Evolutionary conservation across 2,329 filamentous ascomycete genomes (phyloP).

Genomic region (Aspergillus novofumigatus): DNA sequence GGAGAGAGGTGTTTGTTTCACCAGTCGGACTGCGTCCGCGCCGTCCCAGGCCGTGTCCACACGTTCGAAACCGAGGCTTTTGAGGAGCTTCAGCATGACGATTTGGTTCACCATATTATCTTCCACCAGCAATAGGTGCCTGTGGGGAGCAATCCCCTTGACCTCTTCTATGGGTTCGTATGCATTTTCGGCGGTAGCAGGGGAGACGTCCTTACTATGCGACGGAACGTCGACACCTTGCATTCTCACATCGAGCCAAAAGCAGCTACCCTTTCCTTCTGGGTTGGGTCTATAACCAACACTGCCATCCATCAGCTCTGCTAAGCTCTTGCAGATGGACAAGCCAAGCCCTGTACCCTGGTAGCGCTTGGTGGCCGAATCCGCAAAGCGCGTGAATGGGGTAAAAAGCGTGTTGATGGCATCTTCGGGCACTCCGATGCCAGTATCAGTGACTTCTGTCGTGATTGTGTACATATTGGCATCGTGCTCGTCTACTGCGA

Average conservation of each 20-base stretch:
- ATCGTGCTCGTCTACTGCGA: conserved; percentile 40
- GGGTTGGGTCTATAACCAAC: conserved; percentile 47
- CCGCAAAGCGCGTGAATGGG: conserved; percentile 54
- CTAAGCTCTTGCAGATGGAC: conserved; percentile 55
- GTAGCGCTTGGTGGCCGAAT: conserved; percentile 50
- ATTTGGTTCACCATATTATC: conserved; percentile 43
- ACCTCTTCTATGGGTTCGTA: conserved; percentile 29
- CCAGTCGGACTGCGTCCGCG: conserved; percentile 40
- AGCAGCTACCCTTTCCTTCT: conserved; percentile 46
- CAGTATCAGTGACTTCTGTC: conserved; percentile 52
- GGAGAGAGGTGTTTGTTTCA: conserved; percentile 39
- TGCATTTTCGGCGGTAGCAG: conserved; percentile 6
- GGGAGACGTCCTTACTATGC: conserved; percentile 24
- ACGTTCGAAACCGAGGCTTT: conserved; percentile 39
- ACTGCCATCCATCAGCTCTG: conserved; percentile 54
- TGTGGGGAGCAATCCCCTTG: conserved; percentile 35
- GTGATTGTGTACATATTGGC: conserved; percentile 42
- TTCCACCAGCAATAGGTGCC: conserved; percentile 40
- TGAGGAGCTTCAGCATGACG: conserved; percentile 37
- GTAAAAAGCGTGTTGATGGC: conserved; percentile 49
- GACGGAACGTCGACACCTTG: conserved; percentile 21
- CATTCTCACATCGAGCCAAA: conserved; percentile 16
- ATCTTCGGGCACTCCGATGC: conserved; percentile 49
- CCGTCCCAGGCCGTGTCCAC: conserved; percentile 44
- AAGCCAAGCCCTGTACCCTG: conserved; percentile 56